Evolutionary conservation across 371 early-diverging fungal species (phyloP).

Genomic region (Caulochytrium protostelioides): DNA sequence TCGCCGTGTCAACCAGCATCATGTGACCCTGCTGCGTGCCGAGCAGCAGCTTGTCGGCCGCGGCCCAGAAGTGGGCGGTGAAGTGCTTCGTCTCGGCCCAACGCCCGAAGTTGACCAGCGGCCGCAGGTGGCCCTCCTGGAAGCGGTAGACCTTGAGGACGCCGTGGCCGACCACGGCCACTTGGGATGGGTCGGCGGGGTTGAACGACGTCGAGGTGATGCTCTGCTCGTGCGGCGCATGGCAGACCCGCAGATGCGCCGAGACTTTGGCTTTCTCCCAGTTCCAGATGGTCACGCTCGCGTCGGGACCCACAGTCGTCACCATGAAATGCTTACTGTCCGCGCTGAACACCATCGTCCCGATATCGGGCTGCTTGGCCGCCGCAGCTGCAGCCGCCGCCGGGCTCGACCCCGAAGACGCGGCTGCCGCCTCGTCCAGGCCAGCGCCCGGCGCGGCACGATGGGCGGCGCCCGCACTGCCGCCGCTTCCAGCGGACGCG

Average conservation of each 20-base stretch:
- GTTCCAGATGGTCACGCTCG: constrained; percentile 24
- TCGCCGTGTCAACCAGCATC: constrained; percentile 16
- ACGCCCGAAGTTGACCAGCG: constrained; percentile 3
- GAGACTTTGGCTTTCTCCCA: constrained; percentile 24
- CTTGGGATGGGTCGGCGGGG: constrained; percentile 21
- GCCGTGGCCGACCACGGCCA: constrained; percentile 21
- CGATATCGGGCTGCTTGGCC: no score
- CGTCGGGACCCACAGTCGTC: constrained; percentile 21
- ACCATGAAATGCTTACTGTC: constrained; percentile 23
- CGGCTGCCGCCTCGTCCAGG: no score
- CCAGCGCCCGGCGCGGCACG: no score
- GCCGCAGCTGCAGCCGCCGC: no score
- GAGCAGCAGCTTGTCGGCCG: constrained; percentile 13
- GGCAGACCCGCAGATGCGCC: neutral
- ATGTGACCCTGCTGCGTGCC: constrained; percentile 18
- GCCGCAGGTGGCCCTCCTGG: constrained; percentile 20
- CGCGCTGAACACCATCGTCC: constrained; percentile 19
- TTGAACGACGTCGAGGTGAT: no score
- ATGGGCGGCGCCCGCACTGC: no score
- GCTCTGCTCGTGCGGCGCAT: no score
- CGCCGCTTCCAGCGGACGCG: no score
- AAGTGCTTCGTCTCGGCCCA: constrained; percentile 8
- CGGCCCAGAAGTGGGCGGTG: constrained; percentile 18
- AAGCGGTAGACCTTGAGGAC: constrained; percentile 23
- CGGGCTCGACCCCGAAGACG: no score